Percentiles rank a stretch among this genome's conserved stretches.
Conservation (phyloP, 2,329 filamentous ascomycete species). For the Ceratocystis lukuohia region DNA sequence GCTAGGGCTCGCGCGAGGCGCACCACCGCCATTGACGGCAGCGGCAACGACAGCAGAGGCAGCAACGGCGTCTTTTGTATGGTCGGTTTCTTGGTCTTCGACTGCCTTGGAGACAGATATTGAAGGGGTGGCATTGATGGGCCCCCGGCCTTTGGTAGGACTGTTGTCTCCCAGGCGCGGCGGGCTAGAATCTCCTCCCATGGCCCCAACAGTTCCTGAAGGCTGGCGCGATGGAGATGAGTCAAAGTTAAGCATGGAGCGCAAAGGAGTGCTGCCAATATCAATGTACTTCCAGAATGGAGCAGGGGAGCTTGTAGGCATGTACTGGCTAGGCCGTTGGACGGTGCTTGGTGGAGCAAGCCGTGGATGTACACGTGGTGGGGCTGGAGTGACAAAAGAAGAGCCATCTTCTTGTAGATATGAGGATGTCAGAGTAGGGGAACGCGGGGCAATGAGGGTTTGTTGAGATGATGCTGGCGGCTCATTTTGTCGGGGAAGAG, state of each 20-base stretch:
- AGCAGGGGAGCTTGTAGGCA: conserved; percentile 72
- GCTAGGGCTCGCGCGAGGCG: conserved; percentile 14
- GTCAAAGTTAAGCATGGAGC: conserved; percentile 37
- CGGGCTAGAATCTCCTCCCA: conserved; percentile 5
- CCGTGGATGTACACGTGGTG: conserved; percentile 57
- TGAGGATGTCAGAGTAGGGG: conserved; percentile 48
- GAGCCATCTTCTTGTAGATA: conserved; percentile 47
- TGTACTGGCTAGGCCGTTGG: conserved; percentile 69
- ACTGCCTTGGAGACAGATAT: conserved; percentile 20
- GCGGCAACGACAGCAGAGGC: conserved; percentile 19
- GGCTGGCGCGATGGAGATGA: conserved; percentile 43
- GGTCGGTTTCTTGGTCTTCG: conserved; percentile 27
- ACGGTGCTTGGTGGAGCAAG: conserved; percentile 69
- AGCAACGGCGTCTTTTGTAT: conserved; percentile 8
- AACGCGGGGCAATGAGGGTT: conserved; percentile 30
- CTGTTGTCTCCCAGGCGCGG: conserved; percentile 11
- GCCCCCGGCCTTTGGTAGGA: conserved; percentile 23
- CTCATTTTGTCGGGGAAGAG: background rate
- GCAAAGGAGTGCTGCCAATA: conserved; percentile 57
- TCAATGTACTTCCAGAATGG: conserved; percentile 83
- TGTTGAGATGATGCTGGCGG: conserved; percentile 14
- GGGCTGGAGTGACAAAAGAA: conserved; percentile 58
- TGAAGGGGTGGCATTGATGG: conserved; percentile 4
- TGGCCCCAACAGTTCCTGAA: conserved; percentile 1
- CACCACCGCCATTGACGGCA: conserved; percentile 17